These are phyloP conservation scores for Parasitella parasitica DNA, from an alignment of 371 early-diverging fungal genomes.

Conservation along the genomic window DNA sequence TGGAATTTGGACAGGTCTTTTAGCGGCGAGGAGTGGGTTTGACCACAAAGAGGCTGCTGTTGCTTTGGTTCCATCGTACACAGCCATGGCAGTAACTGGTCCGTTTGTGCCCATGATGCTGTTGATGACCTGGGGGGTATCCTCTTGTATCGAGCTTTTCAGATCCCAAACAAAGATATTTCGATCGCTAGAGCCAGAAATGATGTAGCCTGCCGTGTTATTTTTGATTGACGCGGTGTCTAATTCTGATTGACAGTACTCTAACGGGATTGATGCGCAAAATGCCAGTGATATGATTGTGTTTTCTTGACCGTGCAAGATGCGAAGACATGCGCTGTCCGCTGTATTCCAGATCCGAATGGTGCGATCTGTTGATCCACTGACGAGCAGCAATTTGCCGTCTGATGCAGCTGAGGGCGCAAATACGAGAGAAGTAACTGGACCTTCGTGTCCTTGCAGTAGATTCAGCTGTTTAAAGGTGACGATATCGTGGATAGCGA, in stretches of 20 bases:
- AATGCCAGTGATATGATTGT: slow-evolving; percentile 12
- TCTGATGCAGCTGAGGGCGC: background rate
- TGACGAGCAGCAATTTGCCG: slow-evolving; percentile 34
- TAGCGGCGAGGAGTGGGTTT: too few relatives aligned
- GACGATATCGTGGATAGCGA: slow-evolving; percentile 4
- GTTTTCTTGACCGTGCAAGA: slow-evolving; percentile 28
- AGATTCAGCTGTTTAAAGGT: background rate
- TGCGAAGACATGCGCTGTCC: slow-evolving; percentile 44
- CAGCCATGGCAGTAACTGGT: slow-evolving; percentile 16
- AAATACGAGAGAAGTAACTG: slow-evolving; percentile 18
- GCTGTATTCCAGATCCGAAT: slow-evolving; percentile 70
- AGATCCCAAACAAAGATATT: slow-evolving; percentile 26
- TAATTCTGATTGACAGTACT: background rate
- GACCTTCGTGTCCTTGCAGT: slow-evolving; percentile 11
- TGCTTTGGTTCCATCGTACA: slow-evolving; percentile 10
- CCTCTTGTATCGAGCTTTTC: background rate
- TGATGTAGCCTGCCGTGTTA: slow-evolving; percentile 16
- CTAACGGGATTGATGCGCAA: background rate
- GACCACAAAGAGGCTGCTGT: too few relatives aligned
- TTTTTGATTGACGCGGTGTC: background rate
- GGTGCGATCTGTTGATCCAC: slow-evolving; percentile 78
- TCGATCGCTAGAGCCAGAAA: slow-evolving; percentile 25
- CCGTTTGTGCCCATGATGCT: slow-evolving; percentile 23
- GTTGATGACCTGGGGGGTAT: slow-evolving; percentile 9
- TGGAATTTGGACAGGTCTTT: slow-evolving; percentile 16